Conservation (phyloP, 805 yeast genomes). For the Lachancea nothofagi region DNA sequence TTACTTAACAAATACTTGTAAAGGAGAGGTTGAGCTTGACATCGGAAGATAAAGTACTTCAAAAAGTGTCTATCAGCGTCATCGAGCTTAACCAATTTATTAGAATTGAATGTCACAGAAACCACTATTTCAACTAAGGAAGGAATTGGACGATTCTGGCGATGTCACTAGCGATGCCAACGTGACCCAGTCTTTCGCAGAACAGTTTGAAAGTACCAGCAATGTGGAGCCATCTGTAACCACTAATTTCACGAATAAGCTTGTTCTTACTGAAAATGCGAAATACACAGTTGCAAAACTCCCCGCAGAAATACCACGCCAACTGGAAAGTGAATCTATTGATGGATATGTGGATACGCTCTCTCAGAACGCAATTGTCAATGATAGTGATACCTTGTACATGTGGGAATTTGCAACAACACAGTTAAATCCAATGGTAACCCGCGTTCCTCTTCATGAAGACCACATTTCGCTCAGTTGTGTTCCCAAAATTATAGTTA, state of each 20-base stretch:
- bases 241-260: slow-evolving; percentile 9
- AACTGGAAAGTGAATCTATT: slow-evolving; percentile 4
- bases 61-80: too few relatives aligned
- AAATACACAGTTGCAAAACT: slow-evolving; percentile 26
- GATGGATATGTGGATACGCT: slow-evolving; percentile 44
- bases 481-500: slow-evolving; percentile 25
- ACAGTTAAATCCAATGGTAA: slow-evolving; percentile 46
- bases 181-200: slow-evolving; percentile 10
- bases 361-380: slow-evolving; percentile 45
- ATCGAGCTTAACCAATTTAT: neutral
- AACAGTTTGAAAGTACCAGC: slow-evolving; percentile 6
- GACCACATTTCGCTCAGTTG: slow-evolving; percentile 17
- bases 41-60: too few relatives aligned
- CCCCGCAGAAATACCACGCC: slow-evolving; percentile 8
- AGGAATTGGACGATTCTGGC: slow-evolving; percentile 32
- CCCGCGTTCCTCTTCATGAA: slow-evolving; percentile 26
- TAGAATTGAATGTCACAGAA: slow-evolving; percentile 11
- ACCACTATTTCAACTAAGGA: slow-evolving; percentile 30
- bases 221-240: slow-evolving; percentile 5
- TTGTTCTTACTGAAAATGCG: slow-evolving; percentile 29
- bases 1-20: neutral
- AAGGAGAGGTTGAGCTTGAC: too few relatives aligned
- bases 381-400: slow-evolving; percentile 46
- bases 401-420: slow-evolving; percentile 67
- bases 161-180: slow-evolving; percentile 28